These are phyloP conservation scores for Erythrophleum ivorense DNA, from an alignment of 331 rosid genomes.

Conservation along the genomic window DNA sequence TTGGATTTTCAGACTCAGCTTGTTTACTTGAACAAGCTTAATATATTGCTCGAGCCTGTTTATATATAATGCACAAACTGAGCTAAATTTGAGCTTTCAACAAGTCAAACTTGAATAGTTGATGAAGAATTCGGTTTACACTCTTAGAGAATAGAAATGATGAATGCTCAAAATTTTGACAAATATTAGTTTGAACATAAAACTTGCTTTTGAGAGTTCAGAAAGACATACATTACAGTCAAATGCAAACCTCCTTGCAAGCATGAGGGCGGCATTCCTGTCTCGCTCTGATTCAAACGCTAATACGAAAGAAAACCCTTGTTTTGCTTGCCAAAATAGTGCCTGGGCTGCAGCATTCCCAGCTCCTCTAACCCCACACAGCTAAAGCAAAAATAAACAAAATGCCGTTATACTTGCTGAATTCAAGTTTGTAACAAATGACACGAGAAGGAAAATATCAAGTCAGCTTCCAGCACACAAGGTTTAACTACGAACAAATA, in stretches of 20 bases:
- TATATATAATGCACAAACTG: not conserved
- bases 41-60: not conserved
- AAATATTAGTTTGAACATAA: not conserved
- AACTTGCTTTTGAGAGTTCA: not conserved
- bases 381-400: constrained; percentile 50
- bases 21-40: not conserved
- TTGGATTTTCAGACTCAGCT: not conserved
- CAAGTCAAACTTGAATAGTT: not conserved
- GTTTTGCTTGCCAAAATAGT: constrained; percentile 83
- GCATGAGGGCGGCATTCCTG: constrained; percentile 87
- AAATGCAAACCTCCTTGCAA: constrained; percentile 91
- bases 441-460: constrained; percentile 19
- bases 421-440: not conserved
- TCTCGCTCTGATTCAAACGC: constrained; percentile 90
- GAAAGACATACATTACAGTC: constrained; percentile 80
- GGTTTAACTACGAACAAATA: not conserved
- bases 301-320: constrained; percentile 72
- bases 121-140: not conserved
- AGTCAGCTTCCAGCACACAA: not conserved
- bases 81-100: not conserved
- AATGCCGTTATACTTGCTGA: not conserved
- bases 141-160: not conserved
- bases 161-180: not conserved
- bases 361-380: constrained; percentile 92
- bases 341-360: constrained; percentile 94